phyloP scores from a whole-genome alignment of 2,329 filamentous ascomycete species.

The Talaromyces sp. region DNA sequence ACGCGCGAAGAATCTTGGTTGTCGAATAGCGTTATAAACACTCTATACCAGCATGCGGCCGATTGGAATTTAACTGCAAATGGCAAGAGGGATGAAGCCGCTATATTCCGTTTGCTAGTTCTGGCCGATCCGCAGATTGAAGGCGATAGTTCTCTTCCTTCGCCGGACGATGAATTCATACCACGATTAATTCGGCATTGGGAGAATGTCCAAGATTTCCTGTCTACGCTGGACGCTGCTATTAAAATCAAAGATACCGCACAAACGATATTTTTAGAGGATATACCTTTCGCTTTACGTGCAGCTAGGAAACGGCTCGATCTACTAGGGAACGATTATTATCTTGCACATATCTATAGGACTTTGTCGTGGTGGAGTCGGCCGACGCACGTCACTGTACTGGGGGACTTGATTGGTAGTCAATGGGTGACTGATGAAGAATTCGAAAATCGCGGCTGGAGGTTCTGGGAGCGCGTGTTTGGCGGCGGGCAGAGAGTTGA shows the following conservation, averaged over 20 bases:
- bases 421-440: slow-evolving; percentile 90
- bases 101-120: slow-evolving; percentile 81
- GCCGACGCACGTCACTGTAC: slow-evolving; percentile 81
- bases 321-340: slow-evolving; percentile 89
- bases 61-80: background rate
- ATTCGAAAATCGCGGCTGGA: slow-evolving; percentile 66
- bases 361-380: slow-evolving; percentile 76
- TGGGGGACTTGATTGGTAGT: slow-evolving; percentile 88
- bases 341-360: slow-evolving; percentile 88
- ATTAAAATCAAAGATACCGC: slow-evolving; percentile 25
- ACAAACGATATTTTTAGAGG: slow-evolving; percentile 54
- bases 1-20: background rate
- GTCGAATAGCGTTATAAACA: slow-evolving; percentile 30
- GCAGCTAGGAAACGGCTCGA: slow-evolving; percentile 77
- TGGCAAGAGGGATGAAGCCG: slow-evolving; percentile 32
- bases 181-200: slow-evolving; percentile 42
- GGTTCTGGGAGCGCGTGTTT: slow-evolving; percentile 82
- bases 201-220: slow-evolving; percentile 21
- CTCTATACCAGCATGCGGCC: slow-evolving; percentile 36
- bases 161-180: slow-evolving; percentile 43
- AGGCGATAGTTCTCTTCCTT: slow-evolving; percentile 78
- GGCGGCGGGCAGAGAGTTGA: slow-evolving; percentile 61
- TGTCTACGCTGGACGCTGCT: slow-evolving; percentile 18
- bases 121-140: slow-evolving; percentile 92
- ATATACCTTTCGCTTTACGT: slow-evolving; percentile 64